These are phyloP conservation scores for Hypoxylon perforatum DNA, from an alignment of 495 filamentous ascomycete species.

Conservation along the genomic window DNA sequence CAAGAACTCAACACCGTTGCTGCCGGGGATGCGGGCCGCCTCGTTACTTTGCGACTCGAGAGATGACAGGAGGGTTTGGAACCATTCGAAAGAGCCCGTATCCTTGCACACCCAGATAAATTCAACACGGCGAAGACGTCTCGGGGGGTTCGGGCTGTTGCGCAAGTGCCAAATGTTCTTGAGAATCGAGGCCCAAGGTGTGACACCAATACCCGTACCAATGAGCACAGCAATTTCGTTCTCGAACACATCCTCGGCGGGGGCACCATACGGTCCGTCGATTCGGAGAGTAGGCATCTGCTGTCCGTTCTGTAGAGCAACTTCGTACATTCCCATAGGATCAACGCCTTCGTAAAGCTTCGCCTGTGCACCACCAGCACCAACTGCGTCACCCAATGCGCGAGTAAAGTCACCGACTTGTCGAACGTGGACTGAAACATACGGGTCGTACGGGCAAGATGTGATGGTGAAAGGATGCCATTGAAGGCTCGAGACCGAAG, in stretches of 20 bases:
- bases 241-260: slow-evolving; percentile 96
- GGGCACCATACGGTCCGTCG: slow-evolving; percentile 96
- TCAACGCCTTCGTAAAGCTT: slow-evolving; percentile 91
- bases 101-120: slow-evolving; percentile 99
- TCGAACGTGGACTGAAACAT: slow-evolving; percentile 92
- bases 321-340: slow-evolving; percentile 96
- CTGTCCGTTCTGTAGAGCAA: slow-evolving; percentile 93
- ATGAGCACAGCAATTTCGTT: slow-evolving; percentile 98
- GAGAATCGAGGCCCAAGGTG: slow-evolving; percentile 95
- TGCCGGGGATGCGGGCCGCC: slow-evolving; percentile 70
- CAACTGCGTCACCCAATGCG: slow-evolving; percentile 88
- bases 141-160: slow-evolving; percentile 83
- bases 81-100: slow-evolving; percentile 97
- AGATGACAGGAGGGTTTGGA: slow-evolving; percentile 90
- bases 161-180: slow-evolving; percentile 99
- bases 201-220: slow-evolving; percentile 97
- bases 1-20: slow-evolving; percentile 82
- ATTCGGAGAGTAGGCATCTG: slow-evolving; percentile 89
- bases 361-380: slow-evolving; percentile 84
- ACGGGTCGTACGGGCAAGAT: slow-evolving; percentile 94
- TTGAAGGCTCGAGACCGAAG: slow-evolving; percentile 85
- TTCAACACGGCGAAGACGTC: slow-evolving; percentile 90
- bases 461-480: slow-evolving; percentile 99
- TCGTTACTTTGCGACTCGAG: slow-evolving; percentile 87
- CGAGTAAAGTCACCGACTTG: slow-evolving; percentile 97